phyloP scores from a whole-genome alignment of 2,329 filamentous ascomycete species.

The Didymella lethalis region DNA sequence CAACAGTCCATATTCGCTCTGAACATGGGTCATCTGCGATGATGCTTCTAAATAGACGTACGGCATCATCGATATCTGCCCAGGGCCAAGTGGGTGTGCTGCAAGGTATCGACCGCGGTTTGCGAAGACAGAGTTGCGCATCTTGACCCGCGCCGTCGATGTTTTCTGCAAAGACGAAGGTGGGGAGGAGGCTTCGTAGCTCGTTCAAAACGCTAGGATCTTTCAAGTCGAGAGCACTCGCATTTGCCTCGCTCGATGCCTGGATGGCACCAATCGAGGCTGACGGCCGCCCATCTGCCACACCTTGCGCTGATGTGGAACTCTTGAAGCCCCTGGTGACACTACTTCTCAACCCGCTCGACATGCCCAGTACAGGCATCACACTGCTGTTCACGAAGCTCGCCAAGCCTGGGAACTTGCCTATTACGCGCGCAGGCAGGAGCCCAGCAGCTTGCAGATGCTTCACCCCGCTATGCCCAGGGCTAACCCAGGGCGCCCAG shows the following conservation, averaged over 20 bases:
- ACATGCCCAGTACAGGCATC: conserved; percentile 21
- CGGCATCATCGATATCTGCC: conserved; percentile 29
- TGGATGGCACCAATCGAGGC: background rate
- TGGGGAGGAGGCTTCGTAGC: conserved; percentile 21
- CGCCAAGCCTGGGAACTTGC: conserved; percentile 23
- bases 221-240: conserved; percentile 8
- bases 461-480: conserved; percentile 25
- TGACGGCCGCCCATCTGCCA: background rate
- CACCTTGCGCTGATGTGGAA: background rate
- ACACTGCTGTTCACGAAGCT: conserved; percentile 28
- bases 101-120: conserved; percentile 25
- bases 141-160: conserved; percentile 29
- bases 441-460: conserved; percentile 24
- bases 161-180: conserved; percentile 30
- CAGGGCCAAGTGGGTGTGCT: conserved; percentile 16
- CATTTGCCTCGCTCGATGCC: background rate
- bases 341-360: conserved; percentile 6
- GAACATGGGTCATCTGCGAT: background rate
- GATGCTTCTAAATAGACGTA: conserved; percentile 11
- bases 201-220: conserved; percentile 17
- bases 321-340: background rate
- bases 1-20: conserved; percentile 16
- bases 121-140: conserved; percentile 31
- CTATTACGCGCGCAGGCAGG: conserved; percentile 29
- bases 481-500: conserved; percentile 39